Evolutionary conservation across 179 eudicot species (phyloP).

Genomic region (Dionaea muscipula): DNA sequence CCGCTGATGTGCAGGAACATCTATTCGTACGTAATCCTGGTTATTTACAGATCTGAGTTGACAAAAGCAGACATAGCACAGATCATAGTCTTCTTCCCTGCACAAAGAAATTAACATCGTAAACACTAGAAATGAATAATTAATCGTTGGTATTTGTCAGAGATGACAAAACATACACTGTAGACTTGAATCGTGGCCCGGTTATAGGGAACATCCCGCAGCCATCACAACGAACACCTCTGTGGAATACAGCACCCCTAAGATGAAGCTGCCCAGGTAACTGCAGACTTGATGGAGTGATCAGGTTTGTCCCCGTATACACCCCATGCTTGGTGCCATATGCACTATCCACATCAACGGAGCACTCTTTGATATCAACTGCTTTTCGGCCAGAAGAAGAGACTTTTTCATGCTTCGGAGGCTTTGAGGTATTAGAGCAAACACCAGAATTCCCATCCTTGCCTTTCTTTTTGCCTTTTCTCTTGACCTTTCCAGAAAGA

Average conservation of each 20-base stretch:
- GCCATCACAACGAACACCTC: slow-evolving; percentile 68
- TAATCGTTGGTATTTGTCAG: too few species aligned
- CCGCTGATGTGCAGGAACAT: slow-evolving; percentile 30
- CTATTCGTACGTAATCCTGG: slow-evolving; percentile 53
- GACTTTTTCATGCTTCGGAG: too few species aligned
- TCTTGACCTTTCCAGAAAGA: slow-evolving; percentile 2
- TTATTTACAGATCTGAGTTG: slow-evolving; percentile 33
- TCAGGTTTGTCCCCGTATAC: neutral
- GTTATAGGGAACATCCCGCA: slow-evolving; percentile 65
- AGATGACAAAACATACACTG: slow-evolving; percentile 42
- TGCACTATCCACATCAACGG: neutral
- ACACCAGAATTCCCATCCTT: slow-evolving; percentile 6
- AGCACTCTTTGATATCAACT: too few species aligned
- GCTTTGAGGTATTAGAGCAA: slow-evolving; percentile 26
- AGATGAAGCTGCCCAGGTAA: neutral
- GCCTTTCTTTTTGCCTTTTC: neutral
- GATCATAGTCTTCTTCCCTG: slow-evolving; percentile 66
- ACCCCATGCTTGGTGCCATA: too few species aligned
- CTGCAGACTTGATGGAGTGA: neutral
- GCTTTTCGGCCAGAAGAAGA: too few species aligned
- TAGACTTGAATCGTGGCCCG: slow-evolving; percentile 84
- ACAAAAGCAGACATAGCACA: slow-evolving; percentile 60
- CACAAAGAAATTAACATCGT: slow-evolving; percentile 8
- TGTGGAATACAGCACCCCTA: slow-evolving; percentile 32
- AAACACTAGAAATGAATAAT: too few species aligned